These are phyloP conservation scores for Larix kaempferi DNA, from an alignment of 75 land plant species.

Conservation along the genomic window DNA sequence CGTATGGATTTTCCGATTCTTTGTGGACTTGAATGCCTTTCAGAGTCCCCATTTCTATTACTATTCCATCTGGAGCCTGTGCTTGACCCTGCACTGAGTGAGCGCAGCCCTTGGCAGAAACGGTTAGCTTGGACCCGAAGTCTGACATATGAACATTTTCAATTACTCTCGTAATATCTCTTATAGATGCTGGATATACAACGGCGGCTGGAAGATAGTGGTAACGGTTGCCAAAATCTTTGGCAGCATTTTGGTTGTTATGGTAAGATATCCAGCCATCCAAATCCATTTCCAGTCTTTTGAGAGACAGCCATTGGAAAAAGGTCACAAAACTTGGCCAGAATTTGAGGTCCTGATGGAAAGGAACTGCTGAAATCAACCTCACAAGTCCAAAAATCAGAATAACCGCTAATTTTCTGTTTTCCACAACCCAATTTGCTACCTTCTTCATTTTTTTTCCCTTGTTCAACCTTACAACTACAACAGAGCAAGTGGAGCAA, in stretches of 20 bases:
- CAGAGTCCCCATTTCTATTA: constrained; percentile 54
- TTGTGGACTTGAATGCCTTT: constrained; percentile 11
- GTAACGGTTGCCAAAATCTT: constrained; percentile 71
- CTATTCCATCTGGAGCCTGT: constrained; percentile 53
- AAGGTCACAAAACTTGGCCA: no score
- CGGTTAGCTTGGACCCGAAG: constrained; percentile 65
- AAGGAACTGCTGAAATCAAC: no score
- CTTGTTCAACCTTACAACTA: no score
- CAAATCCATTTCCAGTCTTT: not conserved
- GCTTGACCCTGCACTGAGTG: constrained; percentile 96
- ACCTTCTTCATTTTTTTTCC: no score
- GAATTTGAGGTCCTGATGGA: no score
- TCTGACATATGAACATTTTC: constrained; percentile 26
- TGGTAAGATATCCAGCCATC: constrained; percentile 40
- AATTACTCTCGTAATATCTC: constrained; percentile 45
- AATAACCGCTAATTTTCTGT: no score
- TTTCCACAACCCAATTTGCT: no score
- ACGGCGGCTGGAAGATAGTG: constrained; percentile 42
- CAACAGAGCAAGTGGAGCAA: no score
- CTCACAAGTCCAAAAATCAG: no score
- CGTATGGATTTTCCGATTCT: constrained; percentile 8
- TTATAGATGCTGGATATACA: constrained; percentile 34
- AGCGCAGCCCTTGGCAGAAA: constrained; percentile 87
- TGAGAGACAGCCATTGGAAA: no score
- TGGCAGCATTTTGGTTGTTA: constrained; percentile 27